Conservation (phyloP, 2,329 filamentous ascomycete genomes). For the Xylaria hypoxylon region DNA sequence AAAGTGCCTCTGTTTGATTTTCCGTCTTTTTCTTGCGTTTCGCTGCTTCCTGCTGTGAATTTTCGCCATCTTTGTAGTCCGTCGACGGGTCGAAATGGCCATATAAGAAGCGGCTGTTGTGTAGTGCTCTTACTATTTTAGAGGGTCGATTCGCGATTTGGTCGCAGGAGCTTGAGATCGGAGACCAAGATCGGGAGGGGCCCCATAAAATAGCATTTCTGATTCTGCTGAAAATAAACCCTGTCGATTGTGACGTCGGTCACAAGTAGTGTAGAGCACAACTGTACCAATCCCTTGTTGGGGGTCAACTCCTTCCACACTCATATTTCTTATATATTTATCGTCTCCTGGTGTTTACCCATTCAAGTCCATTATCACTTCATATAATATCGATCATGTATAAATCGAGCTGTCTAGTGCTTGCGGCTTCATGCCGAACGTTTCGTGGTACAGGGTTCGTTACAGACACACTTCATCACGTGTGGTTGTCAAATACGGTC, state of each 20-base stretch:
- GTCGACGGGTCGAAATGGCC: conserved; percentile 20
- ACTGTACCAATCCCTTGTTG: background rate
- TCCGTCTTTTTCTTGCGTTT: conserved; percentile 7
- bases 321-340: background rate
- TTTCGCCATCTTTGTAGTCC: conserved; percentile 23
- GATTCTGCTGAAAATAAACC: conserved; percentile 23
- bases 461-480: conserved; percentile 22
- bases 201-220: conserved; percentile 47
- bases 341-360: background rate
- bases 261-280: background rate
- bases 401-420: background rate
- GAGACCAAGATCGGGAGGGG: conserved; percentile 36
- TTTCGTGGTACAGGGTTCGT: conserved; percentile 10
- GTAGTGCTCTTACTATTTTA: conserved; percentile 14
- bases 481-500: conserved; percentile 10
- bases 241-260: conserved; percentile 37
- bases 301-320: background rate
- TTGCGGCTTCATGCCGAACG: conserved; percentile 1
- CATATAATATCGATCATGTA: background rate
- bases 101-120: conserved; percentile 21
- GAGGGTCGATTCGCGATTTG: conserved; percentile 35
- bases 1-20: background rate
- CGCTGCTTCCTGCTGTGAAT: conserved; percentile 8
- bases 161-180: conserved; percentile 45
- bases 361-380: background rate